Base-by-base conservation (phyloP, 176 grass and related monocot species). In the Rhynchospora pubera region DNA sequence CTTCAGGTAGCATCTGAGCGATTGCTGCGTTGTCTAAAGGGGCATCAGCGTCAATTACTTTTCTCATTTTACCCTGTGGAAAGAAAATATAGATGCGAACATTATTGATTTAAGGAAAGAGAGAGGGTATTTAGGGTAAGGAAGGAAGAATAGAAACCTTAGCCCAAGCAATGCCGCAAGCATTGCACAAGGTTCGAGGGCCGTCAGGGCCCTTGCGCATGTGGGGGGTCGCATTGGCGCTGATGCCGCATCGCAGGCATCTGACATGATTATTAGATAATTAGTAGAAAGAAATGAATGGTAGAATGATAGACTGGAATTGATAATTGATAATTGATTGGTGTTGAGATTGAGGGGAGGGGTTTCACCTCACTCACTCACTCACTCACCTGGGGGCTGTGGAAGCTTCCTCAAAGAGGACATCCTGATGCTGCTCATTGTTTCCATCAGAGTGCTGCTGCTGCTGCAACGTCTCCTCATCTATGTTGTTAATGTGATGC, bases 151-250 rank as follows among this genome's bases (percentile, higher is more conserved):
- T 48, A 28, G 19, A 18, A 83, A 92, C 93, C 89, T 96, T 96
- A 71, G 93, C 86, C 93, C 93, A 92, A 84, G 90, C 88, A 89
- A 96, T 92, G 56, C 93, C 93, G 58, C 93, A 96, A 22, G 93
- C 93, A 89, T 96, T 96, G 90, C 93, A 96, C 59, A 96, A 65
- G 88, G 90, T 96, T 84, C 93, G 90, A 5, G 86, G 66, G 63
- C 93, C 93, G 65, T 91, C 84, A 10, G 90, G 93, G 47, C 93
- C 93, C 78, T 88, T 86, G 12, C 90, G 86, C 93, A 96, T 96
- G 85, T 92, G 90, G 58, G 93, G 93, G 12, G 90, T 96, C 1
- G 86, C 88, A 58, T 86, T 92, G 79, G 93, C 84, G 30, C 88
- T 91, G 86, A 96, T 96, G 66, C 90, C 90, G 91, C 93, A 96